Base-by-base conservation (phyloP, 208 protist genomes). In the Trypanosoma mega region DNA sequence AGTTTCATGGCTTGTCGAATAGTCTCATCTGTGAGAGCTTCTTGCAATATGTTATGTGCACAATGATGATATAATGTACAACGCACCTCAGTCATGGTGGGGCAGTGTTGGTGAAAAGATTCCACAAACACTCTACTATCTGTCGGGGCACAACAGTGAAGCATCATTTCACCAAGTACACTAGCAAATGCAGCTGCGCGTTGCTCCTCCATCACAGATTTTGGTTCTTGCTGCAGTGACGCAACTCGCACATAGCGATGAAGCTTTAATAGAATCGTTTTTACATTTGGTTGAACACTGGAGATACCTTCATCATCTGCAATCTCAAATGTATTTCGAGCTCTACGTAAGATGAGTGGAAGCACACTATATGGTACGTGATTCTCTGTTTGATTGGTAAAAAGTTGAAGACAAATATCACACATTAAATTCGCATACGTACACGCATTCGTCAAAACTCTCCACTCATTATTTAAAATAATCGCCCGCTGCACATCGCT, bases 51-150 rank as follows among this genome's bases (percentile, higher is more conserved):
- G 18, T 68, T 71, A 53, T 78, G 74, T 24, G 79, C 87, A 24
- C 66, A 61, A 45, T 72, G 58, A 63, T 86, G 87, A 69, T 92
- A 90, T 27, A 94, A 60, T 51, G 69, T 67, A 47, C 80, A 88
- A 9, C 88, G 74, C 65, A 88, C 78, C 52, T 79, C 72, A 24
- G 65, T 44, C 48, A 76, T 76, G 7, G 53, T 57, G 0, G 63
- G 57, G 41, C 76, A 85, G 23, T 57, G 62, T 36, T 72, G 52
- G 66, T 90, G 83, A 70, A 93, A 93, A 7, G 73, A 72, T 21
- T 64, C 50, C 18, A 83, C 65, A 49, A 93, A 93, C 41, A 56
- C 31, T 63, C 41, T 77, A 51, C 58, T 67, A 20, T 78, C 75
- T 4, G 70, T 59, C 23, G 82, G 79, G 2, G 63, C 70, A 30